These are phyloP conservation scores for Coelastrella sp. DNA, from an alignment of 139 green algal genomes.

Conservation along the genomic window DNA sequence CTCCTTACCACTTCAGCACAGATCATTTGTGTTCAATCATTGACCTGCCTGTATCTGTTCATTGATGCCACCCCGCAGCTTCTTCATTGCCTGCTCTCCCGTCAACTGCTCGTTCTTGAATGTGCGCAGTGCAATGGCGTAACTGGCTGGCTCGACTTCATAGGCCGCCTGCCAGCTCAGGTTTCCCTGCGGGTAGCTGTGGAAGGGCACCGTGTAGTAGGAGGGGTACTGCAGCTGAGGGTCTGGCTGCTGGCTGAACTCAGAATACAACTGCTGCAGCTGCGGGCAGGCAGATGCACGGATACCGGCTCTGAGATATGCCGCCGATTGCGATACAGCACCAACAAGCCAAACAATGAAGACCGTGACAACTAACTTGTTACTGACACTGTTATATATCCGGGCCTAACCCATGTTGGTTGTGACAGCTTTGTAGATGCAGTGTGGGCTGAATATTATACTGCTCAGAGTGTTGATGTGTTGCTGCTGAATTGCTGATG, in stretches of 20 bases:
- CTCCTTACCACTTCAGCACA: too few relatives aligned
- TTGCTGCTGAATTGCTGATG: too few relatives aligned
- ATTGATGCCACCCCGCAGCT: conserved; percentile 58
- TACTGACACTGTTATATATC: too few relatives aligned
- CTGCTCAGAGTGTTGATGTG: too few relatives aligned
- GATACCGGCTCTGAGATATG: not conserved
- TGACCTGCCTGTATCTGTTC: conserved; percentile 43
- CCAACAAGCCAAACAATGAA: too few relatives aligned
- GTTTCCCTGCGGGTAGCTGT: conserved; percentile 73
- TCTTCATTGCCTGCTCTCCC: conserved; percentile 48
- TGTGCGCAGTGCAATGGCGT: conserved; percentile 74
- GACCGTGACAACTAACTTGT: too few relatives aligned
- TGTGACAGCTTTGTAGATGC: too few relatives aligned
- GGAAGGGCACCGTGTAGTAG: conserved; percentile 87
- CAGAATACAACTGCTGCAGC: conserved; percentile 28
- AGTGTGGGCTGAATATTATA: too few relatives aligned
- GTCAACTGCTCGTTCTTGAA: conserved; percentile 65
- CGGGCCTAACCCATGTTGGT: too few relatives aligned
- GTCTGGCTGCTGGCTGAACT: conserved; percentile 26
- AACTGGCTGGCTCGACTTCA: conserved; percentile 79
- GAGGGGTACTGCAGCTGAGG: conserved; percentile 64
- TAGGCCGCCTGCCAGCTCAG: conserved; percentile 71
- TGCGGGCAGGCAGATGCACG: conserved; percentile 1
- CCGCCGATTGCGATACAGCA: too few relatives aligned
- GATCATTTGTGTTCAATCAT: too few relatives aligned